Evolutionary conservation across 768 basidiomycete species (phyloP), one percentile per base, ranked within the genome.

Genomic region (Erythrobasidium yunnanense): DNA sequence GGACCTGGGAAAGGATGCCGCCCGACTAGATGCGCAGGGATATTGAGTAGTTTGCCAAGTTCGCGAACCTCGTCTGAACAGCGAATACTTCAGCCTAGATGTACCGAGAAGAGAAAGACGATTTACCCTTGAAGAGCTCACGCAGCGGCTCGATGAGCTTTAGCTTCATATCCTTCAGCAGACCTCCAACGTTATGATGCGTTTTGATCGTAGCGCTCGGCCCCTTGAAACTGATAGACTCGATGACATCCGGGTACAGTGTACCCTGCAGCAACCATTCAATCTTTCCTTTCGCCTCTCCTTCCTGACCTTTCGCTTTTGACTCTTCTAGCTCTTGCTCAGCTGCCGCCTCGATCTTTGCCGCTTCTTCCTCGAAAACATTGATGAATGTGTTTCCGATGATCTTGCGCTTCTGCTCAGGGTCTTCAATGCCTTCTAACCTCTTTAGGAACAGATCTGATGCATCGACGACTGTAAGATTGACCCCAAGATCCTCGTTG

Each of bases 141-240:
- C 95, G 82, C 35, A 99, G 79, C 20, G 95, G 95, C 78, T 99
- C 95, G 70, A 99, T 97, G 54, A 99, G 81, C 79, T 97, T 97
- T 72, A 99, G 82, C 77, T 90, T 95, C 95, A 97, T 99, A 77
- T 97, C 87, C 74, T 87, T 88, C 68, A 96, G 81, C 55, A 99
- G 79, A 2, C 93, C 93, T 29, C 95, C 95, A 70, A 97, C 95
- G 71, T 99, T 99, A 77, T 97, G 95, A 76, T 99, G 95, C 1
- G 95, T 97, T 81, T 99, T 99, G 81, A 99, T 99, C 8, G 93
- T 97, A 38, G 95, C 95, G 70, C 87, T 90, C 0, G 95, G 95
- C 1, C 95, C 95, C 78, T 96, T 97, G 83, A 99, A 99, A 78
- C 87, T 90, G 78, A 99, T 95, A 75, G 87, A 90, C 80, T 99